Conservation (phyloP, 2,329 filamentous ascomycete genomes). For the Cercospora citrullina region DNA sequence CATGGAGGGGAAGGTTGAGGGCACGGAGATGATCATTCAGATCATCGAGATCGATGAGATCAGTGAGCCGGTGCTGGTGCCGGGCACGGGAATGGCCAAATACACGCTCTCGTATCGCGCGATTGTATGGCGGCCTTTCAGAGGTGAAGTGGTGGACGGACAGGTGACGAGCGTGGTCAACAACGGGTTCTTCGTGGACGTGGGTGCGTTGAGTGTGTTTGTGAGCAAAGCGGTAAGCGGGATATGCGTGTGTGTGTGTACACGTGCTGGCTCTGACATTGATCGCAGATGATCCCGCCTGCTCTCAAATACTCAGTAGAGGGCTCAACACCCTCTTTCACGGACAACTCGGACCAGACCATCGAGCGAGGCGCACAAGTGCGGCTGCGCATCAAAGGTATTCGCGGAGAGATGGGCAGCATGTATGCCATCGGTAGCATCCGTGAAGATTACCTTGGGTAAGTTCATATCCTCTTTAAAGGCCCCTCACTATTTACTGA, state of each 20-base stretch:
- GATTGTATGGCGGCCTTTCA: slow-evolving; percentile 96
- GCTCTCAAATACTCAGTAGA: slow-evolving; percentile 95
- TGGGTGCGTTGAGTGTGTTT: slow-evolving; percentile 75
- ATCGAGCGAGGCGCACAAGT: slow-evolving; percentile 94
- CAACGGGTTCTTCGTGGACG: slow-evolving; percentile 86
- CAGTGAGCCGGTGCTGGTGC: slow-evolving; percentile 80
- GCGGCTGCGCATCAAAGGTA: slow-evolving; percentile 90
- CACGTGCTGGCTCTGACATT: slow-evolving; percentile 7
- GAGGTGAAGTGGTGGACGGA: slow-evolving; percentile 96
- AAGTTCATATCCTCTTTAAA: neutral
- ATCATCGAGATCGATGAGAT: slow-evolving; percentile 97
- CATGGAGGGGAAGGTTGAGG: slow-evolving; percentile 92
- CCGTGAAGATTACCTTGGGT: slow-evolving; percentile 63
- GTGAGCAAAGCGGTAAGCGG: slow-evolving; percentile 74
- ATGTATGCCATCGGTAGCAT: slow-evolving; percentile 98
- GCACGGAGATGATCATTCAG: slow-evolving; percentile 95
- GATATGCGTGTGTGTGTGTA: neutral
- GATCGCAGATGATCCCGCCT: slow-evolving; percentile 75
- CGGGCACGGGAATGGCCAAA: slow-evolving; percentile 86
- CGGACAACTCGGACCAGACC: slow-evolving; percentile 88
- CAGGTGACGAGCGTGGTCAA: slow-evolving; percentile 89
- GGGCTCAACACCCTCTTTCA: slow-evolving; percentile 94
- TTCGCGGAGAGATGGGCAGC: slow-evolving; percentile 86
- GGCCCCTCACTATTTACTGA: neutral
- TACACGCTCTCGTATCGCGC: slow-evolving; percentile 94